Base-by-base conservation (phyloP, 2,329 filamentous ascomycete genomes). In the Scytalidium sp. region DNA sequence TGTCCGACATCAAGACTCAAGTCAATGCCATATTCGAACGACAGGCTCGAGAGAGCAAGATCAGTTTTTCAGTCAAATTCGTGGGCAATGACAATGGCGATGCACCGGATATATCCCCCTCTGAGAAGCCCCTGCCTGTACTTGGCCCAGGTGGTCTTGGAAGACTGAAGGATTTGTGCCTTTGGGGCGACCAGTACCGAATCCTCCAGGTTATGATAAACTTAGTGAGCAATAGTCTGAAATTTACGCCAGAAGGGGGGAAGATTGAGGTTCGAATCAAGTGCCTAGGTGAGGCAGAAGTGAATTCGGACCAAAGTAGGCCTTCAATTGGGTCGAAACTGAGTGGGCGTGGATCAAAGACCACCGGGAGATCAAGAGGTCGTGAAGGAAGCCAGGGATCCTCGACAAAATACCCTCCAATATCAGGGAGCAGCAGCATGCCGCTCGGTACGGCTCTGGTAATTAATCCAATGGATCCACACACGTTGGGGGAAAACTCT, bases 121-220 rank as follows among this genome's bases (percentile, higher is more conserved):
- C 56, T 2, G 61, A 62, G 6, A 50, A 68, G 63, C 47, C 60
- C 15, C 67, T 81, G 13, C 80, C 81, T 10, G 82, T 81, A 2
- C 71, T 85, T 15, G 86, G 85, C 0, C 86, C 85, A 1, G 73
- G 75, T 23, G 86, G 86, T 3, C 75, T 81, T 3, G 87, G 86
- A 9, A 76, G 85, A 17, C 67, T 96, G 20, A 89, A 88, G 63
- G 90, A 96, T 56, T 92, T 95, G 85, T 85, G 54, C 45, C 73
- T 97, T 1, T 94, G 89, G 83, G 92, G 92, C n/a, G 92, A 97
- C 60, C 88, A 94, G 57, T 90, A 96, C 62, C 79, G 92, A 41
- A 94, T 96, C 36, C 71, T 96, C 21, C 92, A 96, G 65, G 88
- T 96, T n/a, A 81, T 96, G 43, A 96, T 95, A 73, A 96, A 96